Evolutionary conservation across 139 green algal genomes (phyloP).

Genomic region (Tetradesmus obliquus): DNA sequence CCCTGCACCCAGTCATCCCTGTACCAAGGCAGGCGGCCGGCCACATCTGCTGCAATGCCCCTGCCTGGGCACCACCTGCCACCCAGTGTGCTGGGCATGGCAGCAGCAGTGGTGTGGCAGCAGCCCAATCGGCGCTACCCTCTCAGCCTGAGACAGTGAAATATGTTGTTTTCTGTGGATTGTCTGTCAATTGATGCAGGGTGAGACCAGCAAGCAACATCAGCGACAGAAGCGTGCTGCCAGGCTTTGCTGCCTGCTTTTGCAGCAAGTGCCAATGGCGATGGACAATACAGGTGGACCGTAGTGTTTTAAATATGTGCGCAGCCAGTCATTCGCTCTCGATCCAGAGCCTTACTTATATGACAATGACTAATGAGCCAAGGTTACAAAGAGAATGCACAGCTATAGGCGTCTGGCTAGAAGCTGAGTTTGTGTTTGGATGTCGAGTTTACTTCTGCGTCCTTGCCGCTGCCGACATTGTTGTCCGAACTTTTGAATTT

Average conservation of each 20-base stretch:
- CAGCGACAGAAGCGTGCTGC: neutral
- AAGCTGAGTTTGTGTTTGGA: no score
- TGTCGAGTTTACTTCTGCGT: neutral
- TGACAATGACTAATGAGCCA: neutral
- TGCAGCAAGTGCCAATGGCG: no score
- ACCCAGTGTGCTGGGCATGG: neutral
- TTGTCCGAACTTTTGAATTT: neutral
- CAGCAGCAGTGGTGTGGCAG: neutral
- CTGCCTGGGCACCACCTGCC: constrained; percentile 4
- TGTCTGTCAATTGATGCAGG: neutral
- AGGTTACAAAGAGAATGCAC: neutral
- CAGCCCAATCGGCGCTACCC: neutral
- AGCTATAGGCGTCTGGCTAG: no score
- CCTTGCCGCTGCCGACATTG: neutral
- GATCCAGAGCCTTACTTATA: neutral
- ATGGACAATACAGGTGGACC: no score
- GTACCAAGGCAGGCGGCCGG: constrained; percentile 54
- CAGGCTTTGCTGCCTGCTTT: neutral
- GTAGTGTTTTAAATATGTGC: no score
- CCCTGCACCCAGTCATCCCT: constrained; percentile 70
- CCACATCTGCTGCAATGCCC: constrained; percentile 55
- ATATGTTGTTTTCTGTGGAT: no score
- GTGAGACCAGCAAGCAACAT: neutral
- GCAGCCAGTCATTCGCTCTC: no score
- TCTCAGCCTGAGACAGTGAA: no score